phyloP scores from a whole-genome alignment of 2,329 filamentous ascomycete species.

The Neocucurbitaria cava region DNA sequence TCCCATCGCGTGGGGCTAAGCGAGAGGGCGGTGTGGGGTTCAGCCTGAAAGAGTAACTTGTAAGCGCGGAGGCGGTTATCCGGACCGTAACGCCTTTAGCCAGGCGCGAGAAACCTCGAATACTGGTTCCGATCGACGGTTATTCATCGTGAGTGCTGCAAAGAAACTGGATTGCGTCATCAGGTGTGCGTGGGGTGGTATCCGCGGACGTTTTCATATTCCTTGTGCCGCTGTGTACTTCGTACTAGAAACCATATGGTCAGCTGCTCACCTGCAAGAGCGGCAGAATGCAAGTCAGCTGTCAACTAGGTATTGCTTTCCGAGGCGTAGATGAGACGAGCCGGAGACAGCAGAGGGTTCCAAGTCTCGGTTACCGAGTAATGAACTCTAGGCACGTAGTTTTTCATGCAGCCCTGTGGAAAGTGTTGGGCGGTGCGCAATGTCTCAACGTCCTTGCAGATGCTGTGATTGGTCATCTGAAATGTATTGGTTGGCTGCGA shows the following conservation, averaged over 20 bases:
- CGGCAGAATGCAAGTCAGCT: neutral
- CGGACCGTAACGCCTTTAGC: constrained; percentile 44
- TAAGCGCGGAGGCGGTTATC: constrained; percentile 38
- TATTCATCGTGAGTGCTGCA: neutral
- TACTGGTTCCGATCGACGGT: constrained; percentile 2
- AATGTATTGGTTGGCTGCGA: constrained; percentile 1
- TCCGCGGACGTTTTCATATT: neutral
- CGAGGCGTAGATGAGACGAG: neutral
- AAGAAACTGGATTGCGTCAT: constrained; percentile 4
- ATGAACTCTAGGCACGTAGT: neutral
- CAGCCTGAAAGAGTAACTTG: constrained; percentile 29
- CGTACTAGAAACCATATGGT: neutral
- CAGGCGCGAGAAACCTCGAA: constrained; percentile 10
- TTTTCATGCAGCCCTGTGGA: constrained; percentile 5
- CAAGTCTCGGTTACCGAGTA: constrained; percentile 1
- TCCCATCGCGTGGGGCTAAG: constrained; percentile 42
- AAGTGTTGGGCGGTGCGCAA: neutral
- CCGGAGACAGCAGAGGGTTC: constrained; percentile 1
- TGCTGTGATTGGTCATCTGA: neutral
- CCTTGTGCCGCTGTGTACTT: neutral
- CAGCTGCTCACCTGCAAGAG: constrained; percentile 1
- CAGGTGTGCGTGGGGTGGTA: neutral
- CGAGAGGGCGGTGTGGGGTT: constrained; percentile 41
- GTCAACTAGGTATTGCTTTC: constrained; percentile 4
- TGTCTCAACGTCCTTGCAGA: neutral